Evolutionary conservation across 1,139 yeast species (phyloP), one percentile per base, ranked within the genome.

Genomic region (Pichia inconspicua): DNA sequence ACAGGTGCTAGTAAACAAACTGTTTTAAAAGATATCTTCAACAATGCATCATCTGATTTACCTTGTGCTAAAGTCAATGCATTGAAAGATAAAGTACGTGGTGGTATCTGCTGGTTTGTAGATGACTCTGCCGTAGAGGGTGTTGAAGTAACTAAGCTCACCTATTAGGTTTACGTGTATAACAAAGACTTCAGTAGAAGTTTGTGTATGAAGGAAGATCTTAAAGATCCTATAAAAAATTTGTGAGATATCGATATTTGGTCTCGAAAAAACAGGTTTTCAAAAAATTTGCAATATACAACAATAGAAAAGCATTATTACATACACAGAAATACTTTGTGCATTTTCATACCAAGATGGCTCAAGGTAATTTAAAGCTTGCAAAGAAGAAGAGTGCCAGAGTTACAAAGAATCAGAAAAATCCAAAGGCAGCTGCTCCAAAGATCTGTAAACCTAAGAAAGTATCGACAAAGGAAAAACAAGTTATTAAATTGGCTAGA

Each of bases 1-100:
- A 92, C 87, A 64, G 96, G 97, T 50, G 82, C 82, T 17, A 84
- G 86, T 37, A 89, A 89, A 67, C 86, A 88, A n/a, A 73, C 79
- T 0, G 74, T 84, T 41, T 71, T 90, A 65, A 77, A 77, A 60
- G 75, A 83, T 54, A 82, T 89, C 46, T 87, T 90, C 65, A 75
- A 67, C 43, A 49, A 52, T 12, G 47, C 64, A 32, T 73, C 49
- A 77, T 82, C 55, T 61, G 71, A 19, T 37, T 73, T 89, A 57
- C 97, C 97, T 19, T 75, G 88, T 48, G 83, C 81, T 52, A 69
- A 82, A 57, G 95, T 89, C 50, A 88, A 83, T 60, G 10, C 28
- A 4, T 28, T 53, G 14, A 36, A 25, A 5, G 19, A 35, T 7
- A 42, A 67, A 68, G 34, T 64, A 74, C 41, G 65, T 64, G 47